Conservation (phyloP, 1,284 basidiomycete species). For the Papiliotrema nemorosa region DNA sequence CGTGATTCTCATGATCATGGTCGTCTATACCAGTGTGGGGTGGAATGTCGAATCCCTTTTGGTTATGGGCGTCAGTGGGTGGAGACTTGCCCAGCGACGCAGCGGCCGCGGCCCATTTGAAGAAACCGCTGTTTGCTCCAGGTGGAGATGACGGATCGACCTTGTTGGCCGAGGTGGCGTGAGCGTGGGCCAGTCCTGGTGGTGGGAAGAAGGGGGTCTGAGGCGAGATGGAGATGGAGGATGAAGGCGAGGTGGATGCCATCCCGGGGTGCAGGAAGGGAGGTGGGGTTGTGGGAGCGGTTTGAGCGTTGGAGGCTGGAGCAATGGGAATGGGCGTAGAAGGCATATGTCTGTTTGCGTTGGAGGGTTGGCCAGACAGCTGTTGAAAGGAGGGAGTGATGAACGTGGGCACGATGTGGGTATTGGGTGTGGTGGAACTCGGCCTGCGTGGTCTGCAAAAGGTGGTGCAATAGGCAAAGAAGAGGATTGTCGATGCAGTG, state of each 20-base stretch:
- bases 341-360: no score
- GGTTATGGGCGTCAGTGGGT: not conserved
- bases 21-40: conserved; percentile 14
- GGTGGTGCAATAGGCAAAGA: no score
- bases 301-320: not conserved
- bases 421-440: no score
- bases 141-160: conserved; percentile 6
- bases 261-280: not conserved
- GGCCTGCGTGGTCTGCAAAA: no score
- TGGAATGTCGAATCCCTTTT: conserved; percentile 1
- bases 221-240: conserved; percentile 25
- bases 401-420: no score
- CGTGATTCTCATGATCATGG: conserved; percentile 31
- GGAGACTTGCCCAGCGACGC: conserved; percentile 10
- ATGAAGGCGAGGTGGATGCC: conserved; percentile 16
- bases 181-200: not conserved
- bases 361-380: no score
- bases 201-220: conserved; percentile 27
- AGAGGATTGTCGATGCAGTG: no score
- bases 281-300: not conserved
- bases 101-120: conserved; percentile 16
- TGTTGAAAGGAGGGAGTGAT: no score
- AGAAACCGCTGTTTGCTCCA: conserved; percentile 2
- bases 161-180: conserved; percentile 6
- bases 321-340: not conserved